Evolutionary conservation across 2,329 filamentous ascomycete genomes (phyloP), one percentile per base, ranked within the genome.

Genomic region (Aureobasidium namibiae): DNA sequence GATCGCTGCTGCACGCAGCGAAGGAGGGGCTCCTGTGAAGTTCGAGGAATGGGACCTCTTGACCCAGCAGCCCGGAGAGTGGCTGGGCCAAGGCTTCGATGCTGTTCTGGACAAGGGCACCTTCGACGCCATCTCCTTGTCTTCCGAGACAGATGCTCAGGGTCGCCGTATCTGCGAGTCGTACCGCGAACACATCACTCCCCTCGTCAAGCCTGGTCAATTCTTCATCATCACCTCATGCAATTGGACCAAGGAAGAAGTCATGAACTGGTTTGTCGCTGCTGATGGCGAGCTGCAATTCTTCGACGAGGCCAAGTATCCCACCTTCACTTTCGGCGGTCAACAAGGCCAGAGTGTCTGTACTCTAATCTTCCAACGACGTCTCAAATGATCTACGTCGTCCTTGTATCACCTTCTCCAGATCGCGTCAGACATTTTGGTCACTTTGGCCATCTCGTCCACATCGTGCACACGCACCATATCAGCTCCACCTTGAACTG

Each of bases 31-130:
- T 16, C 33, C 60, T 1, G 73, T 83, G 24, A 65, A 65, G 16
- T 87, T 87, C 62, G 70, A 77, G 57, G 75, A 73, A 44, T 80
- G 77, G 73, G 80, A 83, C 70, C 69, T 83, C 21, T 71, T 83
- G 39, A 67, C 65, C 11, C 70, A 76, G 39, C 50, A 65, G 24
- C 65, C 73, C 3, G 72, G 72, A 1, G 50, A 81, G 53, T 90
- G 87, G 85, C 74, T 91, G 4, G 66, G 66, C 0, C 70, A 72
- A 0, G 88, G 88, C 0, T 97, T 92, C 76, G 91, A 97, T 73
- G 84, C 96, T 0, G 87, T 96, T 0, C 81, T 96, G n/a, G 94
- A 99, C 74, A 99, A 99, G 75, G 94, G 94, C 45, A 99, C 94
- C 0, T 99, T 97, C 71, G 94, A 99, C 76, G 94, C 94, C 11